These are phyloP conservation scores for Epichloe elymi DNA, from an alignment of 2,329 filamentous ascomycete genomes.

Conservation along the genomic window DNA sequence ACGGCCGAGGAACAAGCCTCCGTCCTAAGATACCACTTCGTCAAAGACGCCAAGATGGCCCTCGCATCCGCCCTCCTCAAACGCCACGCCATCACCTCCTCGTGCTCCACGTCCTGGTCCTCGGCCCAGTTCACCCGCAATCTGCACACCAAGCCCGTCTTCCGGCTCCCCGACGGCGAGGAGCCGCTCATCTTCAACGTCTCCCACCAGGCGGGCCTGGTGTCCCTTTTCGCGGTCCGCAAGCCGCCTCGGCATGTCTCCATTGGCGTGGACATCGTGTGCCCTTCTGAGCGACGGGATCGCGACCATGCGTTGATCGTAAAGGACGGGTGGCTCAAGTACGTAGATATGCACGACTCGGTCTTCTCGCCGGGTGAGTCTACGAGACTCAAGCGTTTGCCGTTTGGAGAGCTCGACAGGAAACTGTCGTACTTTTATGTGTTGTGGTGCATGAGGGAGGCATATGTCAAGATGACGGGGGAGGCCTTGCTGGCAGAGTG, in stretches of 20 bases:
- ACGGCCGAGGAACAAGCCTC: conserved; percentile 39
- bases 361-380: conserved; percentile 54
- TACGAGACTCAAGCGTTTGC: conserved; percentile 41
- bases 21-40: conserved; percentile 49
- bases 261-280: conserved; percentile 66
- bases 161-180: conserved; percentile 31
- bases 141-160: conserved; percentile 40
- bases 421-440: conserved; percentile 62
- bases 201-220: conserved; percentile 64
- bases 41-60: conserved; percentile 62
- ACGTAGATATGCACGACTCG: conserved; percentile 59
- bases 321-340: conserved; percentile 48
- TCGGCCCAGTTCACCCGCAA: conserved; percentile 43
- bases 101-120: conserved; percentile 46
- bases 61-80: conserved; percentile 63
- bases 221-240: conserved; percentile 47
- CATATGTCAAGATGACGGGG: conserved; percentile 73
- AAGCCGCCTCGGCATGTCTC: conserved; percentile 23
- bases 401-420: conserved; percentile 12
- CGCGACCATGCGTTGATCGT: conserved; percentile 45
- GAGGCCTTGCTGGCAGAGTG: conserved; percentile 63
- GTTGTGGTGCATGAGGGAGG: conserved; percentile 68
- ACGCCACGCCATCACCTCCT: conserved; percentile 50
- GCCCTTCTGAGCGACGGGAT: conserved; percentile 54
- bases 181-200: conserved; percentile 57